A percentile compares a stretch with the other conserved stretches of the same genome.
Conservation (phyloP, 1,284 basidiomycete species). For the Trichosporon sp. region DNA sequence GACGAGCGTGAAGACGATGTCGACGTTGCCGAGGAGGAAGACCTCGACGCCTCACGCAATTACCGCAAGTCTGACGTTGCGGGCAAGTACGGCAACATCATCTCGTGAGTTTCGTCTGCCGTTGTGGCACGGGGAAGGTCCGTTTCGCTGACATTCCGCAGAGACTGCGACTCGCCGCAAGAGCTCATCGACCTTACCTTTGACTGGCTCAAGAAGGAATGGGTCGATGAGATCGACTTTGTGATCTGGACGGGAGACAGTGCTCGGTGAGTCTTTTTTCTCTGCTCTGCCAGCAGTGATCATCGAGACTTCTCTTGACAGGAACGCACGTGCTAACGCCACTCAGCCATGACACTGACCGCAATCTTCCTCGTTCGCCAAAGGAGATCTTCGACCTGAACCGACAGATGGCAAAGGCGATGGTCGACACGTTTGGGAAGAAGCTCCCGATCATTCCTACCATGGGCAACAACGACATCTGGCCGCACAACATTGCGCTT, state of each 20-base stretch:
- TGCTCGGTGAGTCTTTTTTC: conserved; percentile 58
- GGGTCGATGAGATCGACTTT: conserved; percentile 81
- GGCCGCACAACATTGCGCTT: conserved; percentile 61
- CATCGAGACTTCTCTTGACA: background rate
- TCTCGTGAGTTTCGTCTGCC: background rate
- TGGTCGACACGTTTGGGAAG: conserved; percentile 64
- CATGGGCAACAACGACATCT: conserved; percentile 85
- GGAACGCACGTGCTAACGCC: conserved; percentile 7
- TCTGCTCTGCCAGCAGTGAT: background rate
- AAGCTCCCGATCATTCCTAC: conserved; percentile 78
- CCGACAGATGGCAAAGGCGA: conserved; percentile 60
- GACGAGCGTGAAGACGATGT: conserved; percentile 4
- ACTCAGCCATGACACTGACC: conserved; percentile 79
- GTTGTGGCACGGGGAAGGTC: background rate
- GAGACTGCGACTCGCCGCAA: conserved; percentile 80
- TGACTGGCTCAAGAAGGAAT: conserved; percentile 71
- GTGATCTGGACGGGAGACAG: conserved; percentile 91
- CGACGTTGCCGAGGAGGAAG: background rate
- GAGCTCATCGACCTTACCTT: conserved; percentile 72
- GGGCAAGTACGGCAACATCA: conserved; percentile 6
- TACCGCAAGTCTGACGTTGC: background rate
- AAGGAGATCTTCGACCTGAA: conserved; percentile 77
- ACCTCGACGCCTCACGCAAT: background rate
- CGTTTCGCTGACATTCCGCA: conserved; percentile 40
- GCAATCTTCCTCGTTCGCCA: conserved; percentile 67